Base-by-base conservation (phyloP, 1,284 basidiomycete genomes). In the Ceratobasidium sp. region DNA sequence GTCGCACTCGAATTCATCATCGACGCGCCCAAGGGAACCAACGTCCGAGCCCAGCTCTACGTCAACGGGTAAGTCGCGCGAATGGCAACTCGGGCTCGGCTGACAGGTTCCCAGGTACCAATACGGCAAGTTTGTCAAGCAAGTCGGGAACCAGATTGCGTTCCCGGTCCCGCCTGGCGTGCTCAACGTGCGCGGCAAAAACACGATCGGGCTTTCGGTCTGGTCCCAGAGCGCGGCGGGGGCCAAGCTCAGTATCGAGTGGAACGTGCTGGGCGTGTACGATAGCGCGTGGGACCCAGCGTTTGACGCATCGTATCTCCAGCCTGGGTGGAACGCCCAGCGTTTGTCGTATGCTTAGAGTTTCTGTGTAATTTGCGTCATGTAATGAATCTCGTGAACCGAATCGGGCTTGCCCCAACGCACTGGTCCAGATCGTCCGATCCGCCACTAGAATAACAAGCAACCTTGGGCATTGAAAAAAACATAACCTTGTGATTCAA, bases 91-190 rank as follows among this genome's bases (percentile, higher is more conserved):
- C 20, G n/a, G 22, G 10, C 10, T 20, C 38, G 17, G 5, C 25
- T 52, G 17, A 52, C 15, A 32, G 12, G 12, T 5, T 15, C 32
- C n/a, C n/a, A 68, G 64, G 12, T 73, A 71, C 47, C 72, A 73
- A 60, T 73, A 65, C 35, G 72, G 70, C 45, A 65, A 69, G 49
- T 45, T 69, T 42, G 69, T 68, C 52, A 62, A 70, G 45, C 58
- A 65, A 17, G 69, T 67, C 7, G 71, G 69, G n/a, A 68, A 70
- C n/a, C 71, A 72, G 47, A 53, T 70, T 22, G 65, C 68, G 7
- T 72, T 70, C 57, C 71, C 71, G 6, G 56, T 72, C 5, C 71
- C 71, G 3, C 71, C 71, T 1, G 71, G 71, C 22, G 45, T 72
- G 12, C 67, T 72, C 2, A 67, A 70, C 45, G 34, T 70, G 17